These are phyloP conservation scores for Berberis thunbergii DNA, from an alignment of 164 flowering plant genomes.

Conservation along the genomic window DNA sequence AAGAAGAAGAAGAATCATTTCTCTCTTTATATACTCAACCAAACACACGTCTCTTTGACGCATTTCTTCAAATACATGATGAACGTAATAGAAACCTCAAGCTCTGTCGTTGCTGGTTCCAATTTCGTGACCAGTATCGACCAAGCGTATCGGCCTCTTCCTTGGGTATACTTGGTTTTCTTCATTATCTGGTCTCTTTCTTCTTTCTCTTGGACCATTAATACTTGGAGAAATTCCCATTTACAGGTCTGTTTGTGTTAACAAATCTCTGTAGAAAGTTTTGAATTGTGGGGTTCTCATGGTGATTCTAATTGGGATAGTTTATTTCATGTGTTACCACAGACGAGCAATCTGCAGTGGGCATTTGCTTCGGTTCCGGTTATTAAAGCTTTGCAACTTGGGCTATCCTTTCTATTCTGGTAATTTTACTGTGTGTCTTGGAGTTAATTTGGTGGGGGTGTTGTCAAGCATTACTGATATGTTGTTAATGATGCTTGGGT, in stretches of 20 bases:
- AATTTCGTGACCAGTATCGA: conserved; percentile 12
- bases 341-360: conserved; percentile 82
- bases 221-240: conserved; percentile 65
- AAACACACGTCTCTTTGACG: too few relatives aligned
- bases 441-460: not conserved
- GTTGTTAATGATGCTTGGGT: not conserved
- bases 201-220: conserved; percentile 62
- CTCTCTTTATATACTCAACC: not conserved
- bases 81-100: conserved; percentile 13
- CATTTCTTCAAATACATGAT: not conserved
- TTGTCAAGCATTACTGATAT: too few relatives aligned
- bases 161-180: conserved; percentile 61
- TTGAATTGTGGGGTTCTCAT: not conserved
- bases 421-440: conserved; percentile 16
- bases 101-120: conserved; percentile 8
- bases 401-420: conserved; percentile 78
- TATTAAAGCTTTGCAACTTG: conserved; percentile 72
- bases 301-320: not conserved
- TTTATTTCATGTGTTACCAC: conserved; percentile 25
- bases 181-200: conserved; percentile 54
- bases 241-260: conserved; percentile 43
- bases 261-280: not conserved
- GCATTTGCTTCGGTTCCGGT: conserved; percentile 65
- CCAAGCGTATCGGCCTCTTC: conserved; percentile 63
- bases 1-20: not conserved